These are phyloP conservation scores for Cystofilobasidium ferigula DNA, from an alignment of 768 basidiomycete species.

Conservation along the genomic window DNA sequence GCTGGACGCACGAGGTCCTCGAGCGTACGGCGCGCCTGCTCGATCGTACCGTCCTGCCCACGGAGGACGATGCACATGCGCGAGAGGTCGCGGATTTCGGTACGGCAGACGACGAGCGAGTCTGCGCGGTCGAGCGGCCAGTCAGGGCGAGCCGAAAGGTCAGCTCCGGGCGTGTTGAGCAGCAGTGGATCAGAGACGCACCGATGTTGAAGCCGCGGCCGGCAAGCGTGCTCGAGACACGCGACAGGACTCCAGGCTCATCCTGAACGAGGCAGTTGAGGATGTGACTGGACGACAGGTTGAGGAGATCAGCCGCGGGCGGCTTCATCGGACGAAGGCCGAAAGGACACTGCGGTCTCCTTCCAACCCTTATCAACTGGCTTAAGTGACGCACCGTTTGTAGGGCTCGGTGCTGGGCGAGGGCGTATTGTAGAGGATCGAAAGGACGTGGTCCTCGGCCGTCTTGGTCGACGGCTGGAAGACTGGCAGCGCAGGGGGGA, in stretches of 20 bases:
- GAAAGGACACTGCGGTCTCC: too few relatives aligned
- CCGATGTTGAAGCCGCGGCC: constrained; percentile 82
- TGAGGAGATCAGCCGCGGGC: not conserved
- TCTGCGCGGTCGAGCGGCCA: constrained; percentile 49
- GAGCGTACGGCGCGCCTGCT: constrained; percentile 88
- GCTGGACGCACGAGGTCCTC: constrained; percentile 75
- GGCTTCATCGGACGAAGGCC: too few relatives aligned
- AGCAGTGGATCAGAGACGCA: constrained; percentile 26
- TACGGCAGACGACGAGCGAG: constrained; percentile 93
- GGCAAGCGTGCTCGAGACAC: constrained; percentile 93
- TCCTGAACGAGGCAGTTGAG: constrained; percentile 98
- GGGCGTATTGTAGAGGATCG: constrained; percentile 27
- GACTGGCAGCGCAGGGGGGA: constrained; percentile 23
- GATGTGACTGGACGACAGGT: constrained; percentile 55
- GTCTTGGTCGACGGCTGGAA: constrained; percentile 20
- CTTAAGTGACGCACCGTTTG: constrained; percentile 12
- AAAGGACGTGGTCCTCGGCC: constrained; percentile 26
- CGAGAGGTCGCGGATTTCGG: constrained; percentile 90
- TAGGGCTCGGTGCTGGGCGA: constrained; percentile 22
- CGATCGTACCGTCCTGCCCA: constrained; percentile 94
- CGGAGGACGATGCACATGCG: constrained; percentile 96
- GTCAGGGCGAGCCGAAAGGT: not conserved
- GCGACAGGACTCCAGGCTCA: constrained; percentile 96
- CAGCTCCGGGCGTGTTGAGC: constrained; percentile 35
- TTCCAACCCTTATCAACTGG: too few relatives aligned